Base-by-base conservation (phyloP, 2,329 filamentous ascomycete species). In the Aspergillus persii region DNA sequence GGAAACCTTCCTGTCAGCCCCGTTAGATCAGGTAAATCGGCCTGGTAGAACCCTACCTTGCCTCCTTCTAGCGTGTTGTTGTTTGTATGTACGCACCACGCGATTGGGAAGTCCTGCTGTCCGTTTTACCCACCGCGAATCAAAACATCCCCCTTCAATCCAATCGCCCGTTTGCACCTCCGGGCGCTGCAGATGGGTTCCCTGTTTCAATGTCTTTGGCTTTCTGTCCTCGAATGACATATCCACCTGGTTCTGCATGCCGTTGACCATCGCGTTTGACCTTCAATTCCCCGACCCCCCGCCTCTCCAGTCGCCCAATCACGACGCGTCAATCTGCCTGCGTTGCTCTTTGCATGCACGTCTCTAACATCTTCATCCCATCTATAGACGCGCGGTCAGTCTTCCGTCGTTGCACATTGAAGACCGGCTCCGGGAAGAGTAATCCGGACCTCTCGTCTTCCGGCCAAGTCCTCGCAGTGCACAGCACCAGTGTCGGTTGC, bases 291-390 rank as follows among this genome's bases (percentile, higher is more conserved):
- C 55, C 57, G 46, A 52, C 26, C 46, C 50, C 60, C 56, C 57
- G 50, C 46, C 56, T 41, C 29, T 51, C 53, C 33, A 56, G 54
- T 57, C 36, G 50, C 51, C 66, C 66, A 67, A 68, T 68, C 66
- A 67, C 36, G 62, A 69, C 67, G 67, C 67, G 67, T 69, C 64
- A 60, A 62, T 29, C 58, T 59, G 33, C 60, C 48, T 61, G 60
- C 63, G 61, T 54, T 58, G 49, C 62, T 54, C 23, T 41, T 48
- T 46, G 50, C 15, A 41, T 41, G 56, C 53, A 50, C 30, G 36
- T 56, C 58, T 63, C 62, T 64, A 58, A 66, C 58, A 53, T 49
- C 41, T 51, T 61, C 18, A 23, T 23, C 48, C 50, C 44, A 54
- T 36, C 54, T 39, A 46, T 53, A 63, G 59, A 49, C 54, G 53